Percentiles rank a stretch among this genome's conserved stretches.
phyloP scores from a whole-genome alignment of 1,139 yeast genomes.

The Scheffersomyces lignicola region DNA sequence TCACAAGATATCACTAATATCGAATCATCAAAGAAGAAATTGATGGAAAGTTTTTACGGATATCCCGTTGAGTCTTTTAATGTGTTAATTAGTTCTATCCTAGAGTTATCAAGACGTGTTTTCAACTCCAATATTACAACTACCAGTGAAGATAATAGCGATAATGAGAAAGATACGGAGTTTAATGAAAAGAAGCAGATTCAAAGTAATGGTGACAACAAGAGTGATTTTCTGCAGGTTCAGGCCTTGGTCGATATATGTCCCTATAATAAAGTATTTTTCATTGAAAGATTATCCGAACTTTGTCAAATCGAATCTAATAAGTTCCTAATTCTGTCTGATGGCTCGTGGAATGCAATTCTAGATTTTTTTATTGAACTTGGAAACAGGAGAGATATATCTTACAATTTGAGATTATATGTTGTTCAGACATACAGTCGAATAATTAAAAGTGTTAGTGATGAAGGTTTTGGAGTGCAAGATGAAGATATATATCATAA shows the following conservation, averaged over 20 bases:
- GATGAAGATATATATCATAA: constrained; percentile 15
- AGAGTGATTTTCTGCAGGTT: constrained; percentile 1
- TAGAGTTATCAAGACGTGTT: constrained; percentile 38
- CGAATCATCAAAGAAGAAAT: constrained; percentile 55
- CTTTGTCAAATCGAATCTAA: constrained; percentile 50
- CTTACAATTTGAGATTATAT: constrained; percentile 45
- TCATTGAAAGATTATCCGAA: constrained; percentile 38
- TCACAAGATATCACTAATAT: constrained; percentile 52
- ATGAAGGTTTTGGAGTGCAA: constrained; percentile 41
- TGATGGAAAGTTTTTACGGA: constrained; percentile 60
- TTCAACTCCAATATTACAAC: constrained; percentile 15
- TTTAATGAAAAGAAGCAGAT: background rate
- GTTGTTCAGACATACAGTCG: constrained; percentile 51
- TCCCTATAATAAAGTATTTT: constrained; percentile 44
- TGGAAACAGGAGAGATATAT: constrained; percentile 36
- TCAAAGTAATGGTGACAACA: background rate
- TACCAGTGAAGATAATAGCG: constrained; percentile 13
- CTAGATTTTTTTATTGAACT: constrained; percentile 42
- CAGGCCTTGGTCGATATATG: constrained; percentile 22
- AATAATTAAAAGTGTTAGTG: constrained; percentile 47
- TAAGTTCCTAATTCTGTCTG: constrained; percentile 44
- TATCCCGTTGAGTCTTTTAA: constrained; percentile 52
- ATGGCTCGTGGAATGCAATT: constrained; percentile 47
- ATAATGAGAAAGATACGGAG: constrained; percentile 9
- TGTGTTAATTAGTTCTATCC: constrained; percentile 45